These are phyloP conservation scores for Quercus lobata DNA, from an alignment of 331 rosid genomes.

Conservation along the genomic window DNA sequence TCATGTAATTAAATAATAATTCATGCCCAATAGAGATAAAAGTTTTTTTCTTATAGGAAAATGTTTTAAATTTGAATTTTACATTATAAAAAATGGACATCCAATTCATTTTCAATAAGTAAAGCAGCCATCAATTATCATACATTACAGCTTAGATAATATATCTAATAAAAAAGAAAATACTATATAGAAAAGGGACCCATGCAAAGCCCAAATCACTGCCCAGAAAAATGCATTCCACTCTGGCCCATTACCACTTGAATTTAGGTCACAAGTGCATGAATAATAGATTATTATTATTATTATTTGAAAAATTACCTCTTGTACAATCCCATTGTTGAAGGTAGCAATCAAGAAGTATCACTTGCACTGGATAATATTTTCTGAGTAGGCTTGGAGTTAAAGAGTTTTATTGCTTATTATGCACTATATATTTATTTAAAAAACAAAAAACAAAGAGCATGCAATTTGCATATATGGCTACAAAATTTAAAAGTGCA, in stretches of 20 bases:
- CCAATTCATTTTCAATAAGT: neutral
- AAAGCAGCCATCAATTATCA: no score
- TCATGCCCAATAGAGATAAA: no score
- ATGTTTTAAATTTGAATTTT: neutral
- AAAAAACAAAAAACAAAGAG: neutral
- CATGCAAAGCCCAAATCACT: neutral
- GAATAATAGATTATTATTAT: neutral
- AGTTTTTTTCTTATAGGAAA: neutral
- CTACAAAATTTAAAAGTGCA: no score
- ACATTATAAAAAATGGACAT: neutral
- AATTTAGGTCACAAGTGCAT: neutral
- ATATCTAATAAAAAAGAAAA: neutral
- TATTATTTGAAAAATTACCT: no score
- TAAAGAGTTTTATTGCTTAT: neutral
- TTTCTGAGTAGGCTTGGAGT: neutral
- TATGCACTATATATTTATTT: neutral
- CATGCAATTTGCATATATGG: neutral
- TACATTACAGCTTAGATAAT: no score
- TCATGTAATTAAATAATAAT: no score
- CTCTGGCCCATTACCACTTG: neutral
- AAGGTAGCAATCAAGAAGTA: neutral
- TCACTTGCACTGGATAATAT: neutral
- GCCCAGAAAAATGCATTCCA: neutral
- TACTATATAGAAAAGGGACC: neutral
- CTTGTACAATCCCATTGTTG: no score